These are phyloP conservation scores for Penicillium crustosum DNA, from an alignment of 2,329 filamentous ascomycete genomes.

Conservation along the genomic window DNA sequence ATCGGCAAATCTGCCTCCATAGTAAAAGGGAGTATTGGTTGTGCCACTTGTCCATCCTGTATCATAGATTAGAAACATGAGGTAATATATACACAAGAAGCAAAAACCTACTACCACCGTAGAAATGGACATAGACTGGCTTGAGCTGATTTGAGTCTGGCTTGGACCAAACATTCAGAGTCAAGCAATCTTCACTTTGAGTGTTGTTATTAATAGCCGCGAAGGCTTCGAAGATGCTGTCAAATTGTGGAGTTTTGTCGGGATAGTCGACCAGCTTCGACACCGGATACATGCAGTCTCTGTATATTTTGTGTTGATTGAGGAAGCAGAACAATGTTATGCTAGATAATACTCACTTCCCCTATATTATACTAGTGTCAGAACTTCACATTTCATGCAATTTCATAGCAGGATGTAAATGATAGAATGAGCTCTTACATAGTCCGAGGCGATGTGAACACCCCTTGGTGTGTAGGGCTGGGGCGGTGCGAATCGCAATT, in stretches of 20 bases:
- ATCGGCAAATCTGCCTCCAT: conserved; percentile 37
- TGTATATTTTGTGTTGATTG: background rate
- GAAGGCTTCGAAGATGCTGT: conserved; percentile 24
- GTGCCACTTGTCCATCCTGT: conserved; percentile 37
- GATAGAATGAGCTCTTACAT: background rate
- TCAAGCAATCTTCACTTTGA: conserved; percentile 38
- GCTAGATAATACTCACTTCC: background rate
- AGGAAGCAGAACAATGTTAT: background rate
- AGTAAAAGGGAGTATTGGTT: conserved; percentile 39
- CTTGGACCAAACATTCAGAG: conserved; percentile 35
- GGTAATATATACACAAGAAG: background rate
- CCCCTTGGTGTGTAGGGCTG: conserved; percentile 9
- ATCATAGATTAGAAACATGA: background rate
- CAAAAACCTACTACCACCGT: conserved; percentile 32
- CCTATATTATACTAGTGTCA: background rate
- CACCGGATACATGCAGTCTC: conserved; percentile 7
- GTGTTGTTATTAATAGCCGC: conserved; percentile 23
- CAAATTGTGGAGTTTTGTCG: conserved; percentile 20
- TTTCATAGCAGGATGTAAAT: background rate
- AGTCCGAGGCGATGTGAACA: background rate
- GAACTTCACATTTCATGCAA: background rate
- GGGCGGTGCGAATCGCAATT: conserved; percentile 28
- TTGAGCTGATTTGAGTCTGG: conserved; percentile 23
- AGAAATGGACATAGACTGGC: conserved; percentile 44
- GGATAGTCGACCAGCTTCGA: conserved; percentile 18